These are phyloP conservation scores for Mrakiaceae sp. DNA, from an alignment of 1,284 basidiomycete species.

Conservation along the genomic window DNA sequence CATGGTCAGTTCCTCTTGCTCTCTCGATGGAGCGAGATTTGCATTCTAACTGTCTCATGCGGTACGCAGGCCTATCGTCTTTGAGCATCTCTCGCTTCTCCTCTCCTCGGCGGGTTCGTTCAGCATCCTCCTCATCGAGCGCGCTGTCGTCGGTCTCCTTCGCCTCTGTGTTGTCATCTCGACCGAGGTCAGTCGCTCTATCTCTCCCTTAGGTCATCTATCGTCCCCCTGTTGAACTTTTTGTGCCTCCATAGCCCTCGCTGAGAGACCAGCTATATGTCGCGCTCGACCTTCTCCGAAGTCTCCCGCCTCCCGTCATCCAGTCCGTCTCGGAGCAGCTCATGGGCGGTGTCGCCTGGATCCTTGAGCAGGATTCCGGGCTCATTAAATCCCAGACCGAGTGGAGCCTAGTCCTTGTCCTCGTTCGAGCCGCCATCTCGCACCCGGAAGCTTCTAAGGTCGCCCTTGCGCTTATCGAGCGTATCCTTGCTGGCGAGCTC, in stretches of 20 bases:
- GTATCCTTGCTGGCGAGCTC: slow-evolving; percentile 49
- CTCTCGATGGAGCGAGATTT: background rate
- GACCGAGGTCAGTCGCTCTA: slow-evolving; percentile 46
- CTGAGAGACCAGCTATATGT: slow-evolving; percentile 87
- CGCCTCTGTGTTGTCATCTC: slow-evolving; percentile 68
- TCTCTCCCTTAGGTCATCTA: background rate
- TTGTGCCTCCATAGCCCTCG: slow-evolving; percentile 40
- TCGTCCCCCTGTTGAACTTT: background rate
- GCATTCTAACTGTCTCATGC: background rate
- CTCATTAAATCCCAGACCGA: slow-evolving; percentile 81
- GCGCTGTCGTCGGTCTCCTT: slow-evolving; percentile 85
- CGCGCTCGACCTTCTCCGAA: slow-evolving; percentile 77
- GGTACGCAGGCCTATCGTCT: slow-evolving; percentile 66
- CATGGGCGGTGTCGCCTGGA: slow-evolving; percentile 65
- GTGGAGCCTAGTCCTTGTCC: slow-evolving; percentile 84
- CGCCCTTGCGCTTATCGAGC: slow-evolving; percentile 63
- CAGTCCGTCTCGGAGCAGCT: slow-evolving; percentile 83
- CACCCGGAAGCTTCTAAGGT: slow-evolving; percentile 80
- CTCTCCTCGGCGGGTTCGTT: slow-evolving; percentile 67
- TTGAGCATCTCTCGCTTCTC: slow-evolving; percentile 77
- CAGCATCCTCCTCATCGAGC: slow-evolving; percentile 81
- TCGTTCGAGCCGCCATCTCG: slow-evolving; percentile 74
- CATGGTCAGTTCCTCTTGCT: slow-evolving; percentile 50
- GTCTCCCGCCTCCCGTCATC: slow-evolving; percentile 63
- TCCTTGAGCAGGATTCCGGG: slow-evolving; percentile 61